Evolutionary conservation across 2,329 filamentous ascomycete genomes (phyloP).

Genomic region (Aspergillus sp.): DNA sequence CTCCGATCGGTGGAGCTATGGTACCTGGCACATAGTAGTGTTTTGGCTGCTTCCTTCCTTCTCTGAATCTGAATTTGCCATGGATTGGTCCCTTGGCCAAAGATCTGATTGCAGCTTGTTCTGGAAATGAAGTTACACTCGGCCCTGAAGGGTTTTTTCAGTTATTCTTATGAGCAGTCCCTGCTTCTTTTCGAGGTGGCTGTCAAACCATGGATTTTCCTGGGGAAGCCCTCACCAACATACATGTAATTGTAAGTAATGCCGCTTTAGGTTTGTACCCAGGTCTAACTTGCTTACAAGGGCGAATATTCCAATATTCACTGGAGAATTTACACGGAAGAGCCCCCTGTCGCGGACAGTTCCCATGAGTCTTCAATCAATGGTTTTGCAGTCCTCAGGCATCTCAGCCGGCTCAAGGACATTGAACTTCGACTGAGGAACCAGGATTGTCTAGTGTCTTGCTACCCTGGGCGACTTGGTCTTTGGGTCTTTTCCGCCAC

Average conservation of each 20-base stretch:
- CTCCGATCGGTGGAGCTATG: conserved; percentile 8
- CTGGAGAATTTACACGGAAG: conserved; percentile 35
- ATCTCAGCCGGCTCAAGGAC: conserved; percentile 32
- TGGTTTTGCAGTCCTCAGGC: conserved; percentile 28
- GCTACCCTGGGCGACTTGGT: conserved; percentile 27
- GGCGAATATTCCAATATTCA: conserved; percentile 35
- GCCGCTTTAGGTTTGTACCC: neutral
- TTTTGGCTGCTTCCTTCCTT: conserved; percentile 12
- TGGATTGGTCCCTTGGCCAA: conserved; percentile 10
- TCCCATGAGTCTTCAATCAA: conserved; percentile 25
- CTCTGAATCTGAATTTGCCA: conserved; percentile 11
- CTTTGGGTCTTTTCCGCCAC: conserved; percentile 34
- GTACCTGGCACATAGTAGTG: conserved; percentile 9
- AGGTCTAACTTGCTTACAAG: conserved; percentile 11
- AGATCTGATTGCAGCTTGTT: conserved; percentile 4
- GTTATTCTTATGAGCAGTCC: conserved; percentile 19
- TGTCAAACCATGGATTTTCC: conserved; percentile 36
- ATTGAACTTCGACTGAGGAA: conserved; percentile 28
- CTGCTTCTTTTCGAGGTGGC: conserved; percentile 16
- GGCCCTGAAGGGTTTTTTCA: conserved; percentile 13
- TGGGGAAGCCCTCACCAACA: conserved; percentile 32
- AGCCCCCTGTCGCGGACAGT: conserved; percentile 19
- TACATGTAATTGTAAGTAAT: conserved; percentile 33
- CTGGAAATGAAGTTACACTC: conserved; percentile 28
- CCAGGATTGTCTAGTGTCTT: conserved; percentile 29